Evolutionary conservation across 441 rosid genomes (phyloP).

Genomic region (Dalechampia spathulata): DNA sequence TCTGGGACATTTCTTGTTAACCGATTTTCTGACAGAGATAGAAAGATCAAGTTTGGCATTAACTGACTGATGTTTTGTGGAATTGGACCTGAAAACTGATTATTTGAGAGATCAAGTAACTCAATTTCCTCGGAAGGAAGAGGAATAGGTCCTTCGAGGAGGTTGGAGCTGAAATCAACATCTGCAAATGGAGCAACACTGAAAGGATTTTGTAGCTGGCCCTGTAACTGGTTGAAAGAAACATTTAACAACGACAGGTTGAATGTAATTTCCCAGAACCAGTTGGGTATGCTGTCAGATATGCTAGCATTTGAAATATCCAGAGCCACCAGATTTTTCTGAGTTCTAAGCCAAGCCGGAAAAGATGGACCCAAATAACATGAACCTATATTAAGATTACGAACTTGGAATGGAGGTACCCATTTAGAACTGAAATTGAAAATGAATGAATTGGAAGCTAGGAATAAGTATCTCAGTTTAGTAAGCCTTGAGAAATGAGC

Average conservation of each 20-base stretch:
- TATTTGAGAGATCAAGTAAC: slow-evolving; percentile 33
- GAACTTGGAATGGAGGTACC: slow-evolving; percentile 40
- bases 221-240: slow-evolving; percentile 32
- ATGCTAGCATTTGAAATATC: slow-evolving; percentile 41
- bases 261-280: slow-evolving; percentile 44
- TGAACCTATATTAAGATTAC: slow-evolving; percentile 28
- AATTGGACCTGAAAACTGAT: slow-evolving; percentile 33
- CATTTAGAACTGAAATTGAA: slow-evolving; percentile 31
- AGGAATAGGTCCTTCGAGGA: slow-evolving; percentile 35
- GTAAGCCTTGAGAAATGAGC: slow-evolving; percentile 28
- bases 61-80: slow-evolving; percentile 20
- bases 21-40: slow-evolving; percentile 31
- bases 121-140: slow-evolving; percentile 27
- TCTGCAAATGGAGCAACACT: slow-evolving; percentile 26
- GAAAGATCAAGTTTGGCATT: slow-evolving; percentile 36
- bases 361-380: slow-evolving; percentile 36
- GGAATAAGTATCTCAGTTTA: slow-evolving; percentile 26
- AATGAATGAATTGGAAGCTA: slow-evolving; percentile 34
- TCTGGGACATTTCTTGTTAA: slow-evolving; percentile 31
- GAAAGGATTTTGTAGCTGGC: slow-evolving; percentile 28
- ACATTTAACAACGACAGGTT: slow-evolving; percentile 30
- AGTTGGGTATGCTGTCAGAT: slow-evolving; percentile 27
- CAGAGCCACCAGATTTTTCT: slow-evolving; percentile 14
- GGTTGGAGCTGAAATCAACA: slow-evolving; percentile 45
- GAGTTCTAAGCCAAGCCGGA: slow-evolving; percentile 35